phyloP scores from a whole-genome alignment of 768 basidiomycete species.

The Ramaria sp. region DNA sequence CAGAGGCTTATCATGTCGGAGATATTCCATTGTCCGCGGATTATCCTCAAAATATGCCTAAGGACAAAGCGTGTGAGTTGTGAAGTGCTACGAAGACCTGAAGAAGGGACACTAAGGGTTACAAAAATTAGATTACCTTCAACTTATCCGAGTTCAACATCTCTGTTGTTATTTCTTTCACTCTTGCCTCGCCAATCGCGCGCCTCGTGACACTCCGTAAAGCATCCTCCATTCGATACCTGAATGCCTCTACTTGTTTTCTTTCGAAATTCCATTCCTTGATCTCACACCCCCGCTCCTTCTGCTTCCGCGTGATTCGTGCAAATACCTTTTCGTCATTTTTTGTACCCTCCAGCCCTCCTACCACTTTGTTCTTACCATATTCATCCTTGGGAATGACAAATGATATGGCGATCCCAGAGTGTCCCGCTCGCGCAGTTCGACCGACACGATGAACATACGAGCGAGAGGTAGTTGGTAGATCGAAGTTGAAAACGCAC shows the following conservation, averaged over 20 bases:
- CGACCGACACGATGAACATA: constrained; percentile 96
- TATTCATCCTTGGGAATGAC: constrained; percentile 60
- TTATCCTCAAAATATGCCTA: constrained; percentile 98
- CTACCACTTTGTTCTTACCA: constrained; percentile 68
- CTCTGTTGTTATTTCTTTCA: constrained; percentile 90
- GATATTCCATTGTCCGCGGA: constrained; percentile 82
- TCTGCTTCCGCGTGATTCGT: constrained; percentile 70
- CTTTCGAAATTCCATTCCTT: constrained; percentile 92
- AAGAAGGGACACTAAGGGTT: neutral
- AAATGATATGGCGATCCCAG: constrained; percentile 86
- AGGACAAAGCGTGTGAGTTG: constrained; percentile 6
- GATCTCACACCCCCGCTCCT: constrained; percentile 40
- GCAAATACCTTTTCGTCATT: constrained; percentile 68
- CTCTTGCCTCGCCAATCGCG: constrained; percentile 79
- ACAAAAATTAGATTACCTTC: constrained; percentile 43
- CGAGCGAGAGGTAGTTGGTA: constrained; percentile 76
- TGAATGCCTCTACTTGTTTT: constrained; percentile 93
- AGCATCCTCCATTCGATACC: constrained; percentile 98
- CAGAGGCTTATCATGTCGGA: constrained; percentile 89
- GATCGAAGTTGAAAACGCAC: constrained; percentile 96
- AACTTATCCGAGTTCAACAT: constrained; percentile 93
- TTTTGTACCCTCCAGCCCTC: constrained; percentile 54
- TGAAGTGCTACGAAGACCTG: neutral
- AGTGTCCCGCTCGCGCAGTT: constrained; percentile 90
- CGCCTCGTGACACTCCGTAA: constrained; percentile 78